These are phyloP conservation scores for Colletotrichum sidae DNA, from an alignment of 2,329 filamentous ascomycete species.

Conservation along the genomic window DNA sequence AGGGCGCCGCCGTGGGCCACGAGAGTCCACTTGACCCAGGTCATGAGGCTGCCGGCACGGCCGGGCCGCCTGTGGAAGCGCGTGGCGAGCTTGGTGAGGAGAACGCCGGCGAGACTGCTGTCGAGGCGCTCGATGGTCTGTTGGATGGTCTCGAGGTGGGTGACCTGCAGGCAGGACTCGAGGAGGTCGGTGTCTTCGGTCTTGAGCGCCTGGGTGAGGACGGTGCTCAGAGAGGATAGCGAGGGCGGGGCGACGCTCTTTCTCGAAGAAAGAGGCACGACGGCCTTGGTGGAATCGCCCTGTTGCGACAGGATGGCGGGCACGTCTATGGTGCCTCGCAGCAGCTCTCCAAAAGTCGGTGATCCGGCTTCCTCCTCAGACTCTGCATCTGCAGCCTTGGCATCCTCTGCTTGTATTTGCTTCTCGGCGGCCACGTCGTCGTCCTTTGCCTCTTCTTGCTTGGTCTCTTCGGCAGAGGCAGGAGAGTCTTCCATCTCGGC, in stretches of 20 bases:
- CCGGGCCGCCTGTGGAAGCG: slow-evolving; percentile 89
- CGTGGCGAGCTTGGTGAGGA: slow-evolving; percentile 88
- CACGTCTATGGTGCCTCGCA: slow-evolving; percentile 84
- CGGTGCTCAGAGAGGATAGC: slow-evolving; percentile 86
- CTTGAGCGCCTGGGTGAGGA: slow-evolving; percentile 92
- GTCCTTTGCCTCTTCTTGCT: slow-evolving; percentile 40
- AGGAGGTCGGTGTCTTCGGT: slow-evolving; percentile 92
- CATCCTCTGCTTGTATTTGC: slow-evolving; percentile 44
- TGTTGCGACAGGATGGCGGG: slow-evolving; percentile 66
- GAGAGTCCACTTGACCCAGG: slow-evolving; percentile 96
- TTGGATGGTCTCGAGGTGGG: slow-evolving; percentile 80
- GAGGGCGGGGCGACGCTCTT: slow-evolving; percentile 71
- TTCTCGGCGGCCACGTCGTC: slow-evolving; percentile 32
- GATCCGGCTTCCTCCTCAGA: slow-evolving; percentile 62
- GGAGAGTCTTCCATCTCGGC: slow-evolving; percentile 48
- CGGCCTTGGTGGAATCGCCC: slow-evolving; percentile 42
- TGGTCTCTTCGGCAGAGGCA: slow-evolving; percentile 37
- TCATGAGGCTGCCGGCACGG: slow-evolving; percentile 88
- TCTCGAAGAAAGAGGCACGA: slow-evolving; percentile 55
- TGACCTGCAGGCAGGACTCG: slow-evolving; percentile 89
- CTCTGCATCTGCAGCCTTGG: slow-evolving; percentile 46
- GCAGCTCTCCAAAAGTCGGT: slow-evolving; percentile 86
- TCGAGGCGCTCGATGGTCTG: slow-evolving; percentile 92
- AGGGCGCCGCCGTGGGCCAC: slow-evolving; percentile 92
- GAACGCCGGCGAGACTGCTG: slow-evolving; percentile 80